A percentile compares a stretch with the other conserved stretches of the same genome.
Conservation (phyloP, 331 rosid species). For the Prunus yedoensis region DNA sequence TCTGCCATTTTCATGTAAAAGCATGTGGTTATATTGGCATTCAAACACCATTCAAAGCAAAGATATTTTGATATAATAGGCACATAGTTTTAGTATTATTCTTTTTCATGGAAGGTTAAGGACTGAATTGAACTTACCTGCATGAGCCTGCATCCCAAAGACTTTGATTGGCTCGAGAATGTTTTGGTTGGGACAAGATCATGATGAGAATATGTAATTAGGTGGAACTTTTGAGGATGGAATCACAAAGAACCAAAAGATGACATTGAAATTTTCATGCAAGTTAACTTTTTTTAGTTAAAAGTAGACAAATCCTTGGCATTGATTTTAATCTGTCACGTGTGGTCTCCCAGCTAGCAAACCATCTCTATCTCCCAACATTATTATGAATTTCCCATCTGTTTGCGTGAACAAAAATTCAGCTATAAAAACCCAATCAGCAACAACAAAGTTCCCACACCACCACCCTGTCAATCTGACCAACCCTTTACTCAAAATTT, state of each 20-base stretch:
- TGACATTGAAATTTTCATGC: background rate
- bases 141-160: background rate
- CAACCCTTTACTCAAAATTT: too few relatives aligned
- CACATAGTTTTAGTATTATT: background rate
- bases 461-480: background rate
- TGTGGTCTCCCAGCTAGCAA: constrained; percentile 49
- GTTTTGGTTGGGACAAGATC: background rate
- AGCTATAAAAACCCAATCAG: constrained; percentile 25
- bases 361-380: constrained; percentile 41
- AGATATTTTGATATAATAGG: background rate
- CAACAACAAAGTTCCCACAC: constrained; percentile 24
- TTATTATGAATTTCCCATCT: constrained; percentile 26
- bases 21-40: background rate
- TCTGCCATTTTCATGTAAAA: background rate
- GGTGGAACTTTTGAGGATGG: background rate
- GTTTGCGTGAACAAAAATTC: constrained; percentile 33
- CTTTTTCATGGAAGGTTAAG: background rate
- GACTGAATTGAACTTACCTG: background rate
- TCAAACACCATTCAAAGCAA: background rate
- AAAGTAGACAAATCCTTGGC: constrained; percentile 38
- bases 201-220: background rate
- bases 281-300: constrained; percentile 8
- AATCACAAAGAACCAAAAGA: background rate
- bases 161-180: background rate
- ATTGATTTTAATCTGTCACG: constrained; percentile 43